phyloP scores from a whole-genome alignment of 192 early-diverging fungal species.

The Allomyces javanicus region DNA sequence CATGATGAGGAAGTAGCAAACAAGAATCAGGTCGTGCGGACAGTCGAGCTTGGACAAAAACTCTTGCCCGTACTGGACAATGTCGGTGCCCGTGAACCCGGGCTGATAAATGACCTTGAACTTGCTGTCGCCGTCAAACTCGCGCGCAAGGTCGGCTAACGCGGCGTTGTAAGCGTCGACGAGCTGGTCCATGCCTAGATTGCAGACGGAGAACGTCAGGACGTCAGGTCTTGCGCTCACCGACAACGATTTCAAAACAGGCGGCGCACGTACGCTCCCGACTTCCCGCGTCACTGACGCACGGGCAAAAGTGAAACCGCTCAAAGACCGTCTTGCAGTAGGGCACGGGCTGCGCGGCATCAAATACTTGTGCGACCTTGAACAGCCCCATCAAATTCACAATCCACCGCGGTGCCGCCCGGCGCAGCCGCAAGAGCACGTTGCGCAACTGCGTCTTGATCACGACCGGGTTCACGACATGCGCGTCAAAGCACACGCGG shows the following conservation, averaged over 20 bases:
- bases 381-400: neutral
- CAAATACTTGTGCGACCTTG: neutral
- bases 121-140: neutral
- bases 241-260: too few relatives aligned
- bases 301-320: neutral
- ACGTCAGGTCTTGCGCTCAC: too few relatives aligned
- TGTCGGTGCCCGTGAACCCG: neutral
- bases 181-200: neutral
- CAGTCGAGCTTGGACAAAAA: neutral
- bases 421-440: neutral
- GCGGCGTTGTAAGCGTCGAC: neutral
- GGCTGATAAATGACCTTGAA: neutral
- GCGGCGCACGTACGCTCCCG: neutral
- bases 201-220: neutral
- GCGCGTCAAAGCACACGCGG: slow-evolving; percentile 9
- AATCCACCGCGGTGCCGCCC: neutral
- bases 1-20: neutral
- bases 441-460: neutral
- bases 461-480: neutral
- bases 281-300: neutral
- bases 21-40: neutral
- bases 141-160: neutral
- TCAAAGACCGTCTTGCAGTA: neutral
- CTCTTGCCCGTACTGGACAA: neutral
- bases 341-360: neutral